Evolutionary conservation across 768 basidiomycete species (phyloP).

Genomic region (Leccinum olivaceopallidum): DNA sequence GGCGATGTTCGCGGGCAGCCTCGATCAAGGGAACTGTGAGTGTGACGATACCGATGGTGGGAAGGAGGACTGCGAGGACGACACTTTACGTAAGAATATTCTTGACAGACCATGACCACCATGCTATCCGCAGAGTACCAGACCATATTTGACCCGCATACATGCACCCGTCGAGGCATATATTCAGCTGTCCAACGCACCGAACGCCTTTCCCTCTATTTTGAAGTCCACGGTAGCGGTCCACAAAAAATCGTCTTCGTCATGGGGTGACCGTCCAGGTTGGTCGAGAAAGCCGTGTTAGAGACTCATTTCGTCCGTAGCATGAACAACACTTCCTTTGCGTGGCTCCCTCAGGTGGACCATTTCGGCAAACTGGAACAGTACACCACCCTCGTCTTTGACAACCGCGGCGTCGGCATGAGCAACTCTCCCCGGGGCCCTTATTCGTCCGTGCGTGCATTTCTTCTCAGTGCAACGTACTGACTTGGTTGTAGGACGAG

Average conservation of each 20-base stretch:
- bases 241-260: constrained; percentile 69
- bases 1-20: constrained; percentile 39
- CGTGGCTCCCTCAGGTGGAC: constrained; percentile 64
- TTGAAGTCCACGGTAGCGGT: constrained; percentile 72
- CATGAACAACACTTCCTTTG: constrained; percentile 61
- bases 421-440: constrained; percentile 71
- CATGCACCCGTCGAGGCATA: constrained; percentile 69
- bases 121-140: constrained; percentile 23
- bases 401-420: constrained; percentile 83
- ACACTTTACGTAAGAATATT: background rate
- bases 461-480: background rate
- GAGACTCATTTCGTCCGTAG: constrained; percentile 32
- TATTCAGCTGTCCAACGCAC: constrained; percentile 65
- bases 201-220: constrained; percentile 77
- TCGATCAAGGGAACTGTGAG: constrained; percentile 44
- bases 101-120: background rate
- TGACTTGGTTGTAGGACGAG: constrained; percentile 48
- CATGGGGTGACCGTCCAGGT: constrained; percentile 55
- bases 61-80: background rate
- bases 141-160: constrained; percentile 58
- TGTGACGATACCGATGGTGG: constrained; percentile 17
- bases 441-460: constrained; percentile 57
- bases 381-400: constrained; percentile 72
- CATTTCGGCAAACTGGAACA: constrained; percentile 56
- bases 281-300: background rate